Evolutionary conservation across 1,284 basidiomycete genomes (phyloP), one percentile per base, ranked within the genome.

Genomic region (Ceratobasidium sp.): DNA sequence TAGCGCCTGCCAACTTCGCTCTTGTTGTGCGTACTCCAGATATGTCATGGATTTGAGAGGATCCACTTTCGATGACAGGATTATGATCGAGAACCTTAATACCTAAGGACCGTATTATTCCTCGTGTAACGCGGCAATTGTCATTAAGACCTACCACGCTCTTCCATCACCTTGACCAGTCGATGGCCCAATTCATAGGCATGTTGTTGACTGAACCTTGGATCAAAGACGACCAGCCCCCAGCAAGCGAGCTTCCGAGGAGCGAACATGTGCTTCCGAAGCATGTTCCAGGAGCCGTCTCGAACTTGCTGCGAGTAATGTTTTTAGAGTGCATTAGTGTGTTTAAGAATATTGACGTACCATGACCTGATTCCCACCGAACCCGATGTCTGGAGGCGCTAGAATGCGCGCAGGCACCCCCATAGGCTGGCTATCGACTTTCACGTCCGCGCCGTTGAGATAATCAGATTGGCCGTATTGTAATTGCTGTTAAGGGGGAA

Each of bases 141-240:
- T 16, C 22, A 22, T 9, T 7, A 22, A 16, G 2, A 81, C 89
- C 76, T 77, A 90, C 90, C 90, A 48, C 90, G 88, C 53, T 85
- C 84, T 14, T 63, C 79, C 78, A 87, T 89, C n/a, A 85, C 82
- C 1, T 78, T 76, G 3, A 85, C 76, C 11, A 92, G 79, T 0
- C 86, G 86, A 13, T 77, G 71, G 27, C 88, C 84, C 84, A 79
- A 54, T 14, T 88, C 86, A 7, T 83, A 69, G 0, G 85, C 87
- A 0, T 82, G 79, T 29, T 81, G 76, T 4, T 83, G 79, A 41
- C 80, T 81, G 80, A 92, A 91, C n/a, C 88, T 84, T 27, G 83
- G 80, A 64, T 92, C 90, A 74, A 88, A 92, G 19, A 91, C 78
- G 8, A 89, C 84, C 4, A 92, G 81, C 27, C 84, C 83, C 89